phyloP scores from a whole-genome alignment of 305 asterid genomes.

The Rubia balearica region DNA sequence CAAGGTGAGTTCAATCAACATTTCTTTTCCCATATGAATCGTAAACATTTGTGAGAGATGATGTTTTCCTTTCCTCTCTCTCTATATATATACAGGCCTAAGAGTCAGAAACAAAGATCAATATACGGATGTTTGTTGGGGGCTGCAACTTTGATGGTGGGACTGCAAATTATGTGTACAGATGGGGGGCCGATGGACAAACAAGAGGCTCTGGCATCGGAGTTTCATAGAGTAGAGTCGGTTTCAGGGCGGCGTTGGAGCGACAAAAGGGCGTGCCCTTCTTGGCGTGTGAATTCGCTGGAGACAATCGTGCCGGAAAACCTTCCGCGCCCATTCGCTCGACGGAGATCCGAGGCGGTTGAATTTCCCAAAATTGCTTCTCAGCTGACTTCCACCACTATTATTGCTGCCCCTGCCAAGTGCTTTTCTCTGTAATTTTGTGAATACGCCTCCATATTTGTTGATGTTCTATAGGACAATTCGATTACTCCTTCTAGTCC shows the following conservation, averaged over 20 bases:
- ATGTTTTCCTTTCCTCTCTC: background rate
- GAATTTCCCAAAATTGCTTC: constrained; percentile 18
- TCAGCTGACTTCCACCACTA: constrained; percentile 25
- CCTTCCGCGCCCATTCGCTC: constrained; percentile 58
- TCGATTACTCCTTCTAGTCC: no score
- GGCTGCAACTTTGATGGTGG: constrained; percentile 38
- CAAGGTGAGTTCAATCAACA: background rate
- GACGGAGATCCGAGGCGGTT: constrained; percentile 48
- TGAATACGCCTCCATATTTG: no score
- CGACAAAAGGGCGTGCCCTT: constrained; percentile 49
- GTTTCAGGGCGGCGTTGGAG: constrained; percentile 42
- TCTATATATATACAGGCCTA: constrained; percentile 22
- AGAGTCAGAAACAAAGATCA: constrained; percentile 25
- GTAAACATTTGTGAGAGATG: background rate
- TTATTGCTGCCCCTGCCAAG: constrained; percentile 16
- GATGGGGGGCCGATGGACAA: constrained; percentile 10
- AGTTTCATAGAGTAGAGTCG: constrained; percentile 16
- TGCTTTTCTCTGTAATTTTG: constrained; percentile 29
- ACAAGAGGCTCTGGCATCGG: constrained; percentile 31
- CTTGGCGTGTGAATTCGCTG: constrained; percentile 61
- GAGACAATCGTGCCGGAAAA: constrained; percentile 82
- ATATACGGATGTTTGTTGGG: constrained; percentile 42
- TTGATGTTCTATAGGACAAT: no score
- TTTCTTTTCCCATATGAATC: background rate
- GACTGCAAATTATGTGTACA: constrained; percentile 21